phyloP scores from a whole-genome alignment of 2,329 filamentous ascomycete genomes.

The Claviceps pusilla region DNA sequence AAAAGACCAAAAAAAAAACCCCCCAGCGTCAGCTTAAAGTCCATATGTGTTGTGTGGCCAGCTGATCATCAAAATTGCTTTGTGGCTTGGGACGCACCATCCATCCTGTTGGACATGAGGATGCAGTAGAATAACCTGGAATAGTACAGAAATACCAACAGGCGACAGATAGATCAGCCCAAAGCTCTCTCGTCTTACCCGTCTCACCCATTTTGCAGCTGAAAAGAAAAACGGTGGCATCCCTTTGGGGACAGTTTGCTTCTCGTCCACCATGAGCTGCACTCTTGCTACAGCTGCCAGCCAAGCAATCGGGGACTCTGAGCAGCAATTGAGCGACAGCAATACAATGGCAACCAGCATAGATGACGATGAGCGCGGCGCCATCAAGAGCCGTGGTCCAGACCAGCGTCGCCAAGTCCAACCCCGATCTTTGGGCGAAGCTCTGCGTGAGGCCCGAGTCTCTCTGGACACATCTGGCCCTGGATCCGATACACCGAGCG shows the following conservation, averaged over 20 bases:
- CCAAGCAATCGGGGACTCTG: background rate
- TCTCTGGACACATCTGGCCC: conserved; percentile 9
- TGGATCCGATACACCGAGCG: conserved; percentile 27
- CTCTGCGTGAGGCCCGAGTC: conserved; percentile 13
- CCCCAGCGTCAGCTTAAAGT: background rate
- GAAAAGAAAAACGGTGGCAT: background rate
- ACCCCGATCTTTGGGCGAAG: conserved; percentile 14
- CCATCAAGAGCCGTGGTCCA: background rate
- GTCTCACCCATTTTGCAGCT: background rate
- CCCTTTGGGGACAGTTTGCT: background rate
- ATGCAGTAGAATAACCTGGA: background rate
- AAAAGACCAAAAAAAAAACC: too few species aligned
- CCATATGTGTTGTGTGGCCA: background rate
- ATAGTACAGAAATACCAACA: too few species aligned
- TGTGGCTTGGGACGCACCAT: background rate
- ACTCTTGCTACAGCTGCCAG: background rate
- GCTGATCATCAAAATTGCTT: background rate
- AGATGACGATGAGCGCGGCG: background rate
- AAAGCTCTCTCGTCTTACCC: background rate
- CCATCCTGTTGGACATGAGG: background rate
- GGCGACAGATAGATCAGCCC: background rate
- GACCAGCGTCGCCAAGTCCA: conserved; percentile 1
- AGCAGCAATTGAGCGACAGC: background rate
- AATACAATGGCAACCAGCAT: background rate
- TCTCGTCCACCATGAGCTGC: background rate